phyloP scores from a whole-genome alignment of 2,329 filamentous ascomycete species.

The Ophiostoma fasciatum region DNA sequence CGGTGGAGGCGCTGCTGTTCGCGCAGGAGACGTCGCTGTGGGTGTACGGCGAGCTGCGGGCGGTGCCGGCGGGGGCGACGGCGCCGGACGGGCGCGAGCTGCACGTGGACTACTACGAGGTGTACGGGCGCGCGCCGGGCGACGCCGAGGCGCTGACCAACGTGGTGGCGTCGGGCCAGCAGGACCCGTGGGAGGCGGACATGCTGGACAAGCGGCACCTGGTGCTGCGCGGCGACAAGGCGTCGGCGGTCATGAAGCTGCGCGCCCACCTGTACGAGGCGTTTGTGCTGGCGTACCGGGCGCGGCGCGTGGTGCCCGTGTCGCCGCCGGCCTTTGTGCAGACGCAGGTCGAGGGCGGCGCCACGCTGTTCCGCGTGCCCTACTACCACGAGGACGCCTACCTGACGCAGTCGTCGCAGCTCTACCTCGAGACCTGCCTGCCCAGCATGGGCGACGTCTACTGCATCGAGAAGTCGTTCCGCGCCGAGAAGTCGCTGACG shows the following conservation, averaged over 20 bases:
- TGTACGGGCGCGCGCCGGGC: slow-evolving; percentile 57
- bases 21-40: slow-evolving; percentile 78
- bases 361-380: slow-evolving; percentile 71
- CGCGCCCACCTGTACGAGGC: slow-evolving; percentile 67
- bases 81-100: slow-evolving; percentile 78
- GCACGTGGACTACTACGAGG: slow-evolving; percentile 73
- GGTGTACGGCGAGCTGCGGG: slow-evolving; percentile 69
- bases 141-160: slow-evolving; percentile 89
- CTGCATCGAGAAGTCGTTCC: slow-evolving; percentile 98
- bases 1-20: slow-evolving; percentile 79
- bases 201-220: slow-evolving; percentile 61
- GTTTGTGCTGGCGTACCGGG: slow-evolving; percentile 66
- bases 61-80: slow-evolving; percentile 61
- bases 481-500: slow-evolving; percentile 89
- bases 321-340: slow-evolving; percentile 83
- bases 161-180: slow-evolving; percentile 45
- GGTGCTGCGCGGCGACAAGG: slow-evolving; percentile 68
- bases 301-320: slow-evolving; percentile 66
- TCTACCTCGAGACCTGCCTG: slow-evolving; percentile 91
- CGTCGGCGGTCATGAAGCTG: slow-evolving; percentile 77
- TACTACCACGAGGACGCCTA: slow-evolving; percentile 61
- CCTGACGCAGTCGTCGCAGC: slow-evolving; percentile 90
- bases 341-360: slow-evolving; percentile 86
- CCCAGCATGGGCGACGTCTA: slow-evolving; percentile 88
- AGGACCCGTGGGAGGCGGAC: slow-evolving; percentile 35